These are phyloP conservation scores for Musa itinerans DNA, from an alignment of 176 grass and related monocot species.

Conservation along the genomic window DNA sequence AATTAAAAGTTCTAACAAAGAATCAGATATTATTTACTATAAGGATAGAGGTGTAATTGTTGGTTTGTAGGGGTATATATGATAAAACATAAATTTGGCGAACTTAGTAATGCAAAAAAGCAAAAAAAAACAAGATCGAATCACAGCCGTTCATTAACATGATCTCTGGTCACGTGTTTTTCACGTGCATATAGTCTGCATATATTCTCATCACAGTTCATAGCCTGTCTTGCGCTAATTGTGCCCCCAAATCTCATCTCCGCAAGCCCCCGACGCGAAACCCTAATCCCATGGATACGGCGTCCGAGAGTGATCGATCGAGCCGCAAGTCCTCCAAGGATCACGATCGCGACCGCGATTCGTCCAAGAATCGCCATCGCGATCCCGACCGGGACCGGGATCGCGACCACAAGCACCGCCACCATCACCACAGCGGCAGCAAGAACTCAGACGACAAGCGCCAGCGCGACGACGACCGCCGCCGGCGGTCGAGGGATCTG, in stretches of 20 bases:
- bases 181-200: neutral
- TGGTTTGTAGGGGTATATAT: too few species aligned
- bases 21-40: too few species aligned
- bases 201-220: too few species aligned
- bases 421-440: slow-evolving; percentile 23
- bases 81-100: too few species aligned
- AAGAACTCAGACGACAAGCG: slow-evolving; percentile 14
- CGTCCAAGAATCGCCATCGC: slow-evolving; percentile 28
- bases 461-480: slow-evolving; percentile 1
- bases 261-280: neutral
- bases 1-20: too few species aligned
- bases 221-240: too few species aligned
- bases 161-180: neutral
- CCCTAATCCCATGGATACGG: slow-evolving; percentile 44
- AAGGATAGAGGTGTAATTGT: too few species aligned
- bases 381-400: slow-evolving; percentile 33
- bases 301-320: slow-evolving; percentile 6
- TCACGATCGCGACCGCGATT: slow-evolving; percentile 8
- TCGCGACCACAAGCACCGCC: slow-evolving; percentile 26
- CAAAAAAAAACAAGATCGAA: too few species aligned
- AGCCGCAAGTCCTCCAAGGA: neutral
- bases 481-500: neutral
- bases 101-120: too few species aligned
- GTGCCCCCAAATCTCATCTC: neutral
- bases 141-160: neutral